Evolutionary conservation across 2,329 filamentous ascomycete genomes (phyloP), one percentile per base, ranked within the genome.

Genomic region (Pseudocercospora pini-densiflorae): DNA sequence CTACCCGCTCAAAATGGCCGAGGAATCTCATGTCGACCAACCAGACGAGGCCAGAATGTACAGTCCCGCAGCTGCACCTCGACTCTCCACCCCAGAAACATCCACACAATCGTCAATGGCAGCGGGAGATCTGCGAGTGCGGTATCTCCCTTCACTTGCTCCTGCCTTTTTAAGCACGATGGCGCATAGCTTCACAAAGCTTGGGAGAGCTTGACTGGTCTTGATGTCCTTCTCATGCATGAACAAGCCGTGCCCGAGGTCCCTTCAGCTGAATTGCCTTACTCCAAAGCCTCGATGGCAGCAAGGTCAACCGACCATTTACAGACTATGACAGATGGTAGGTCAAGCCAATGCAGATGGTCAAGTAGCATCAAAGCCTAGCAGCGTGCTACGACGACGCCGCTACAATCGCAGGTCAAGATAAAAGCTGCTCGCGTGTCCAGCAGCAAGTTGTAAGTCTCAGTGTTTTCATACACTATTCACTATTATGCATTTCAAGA

Each of bases 161-260:
- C 51, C 51, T 55, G 51, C 51, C 51, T 55, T 27, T 55, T 55
- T 16, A 5, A 27, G 51, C 27, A 27, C 27, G 14, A 55, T 55
- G 51, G 51, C 51, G 27, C 27, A 31, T 33, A 31, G 51, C 51
- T 55, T 33, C 51, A 27, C 51, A 27, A 55, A 55, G 51, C 51
- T 55, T 55, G 51, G 27, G 23, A 29, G 51, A 55, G 51, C 51
- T 55, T 55, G 51, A 55, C 51, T 55, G 51, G 51, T 55, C 51
- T 55, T 55, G 27, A 55, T 55, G 24, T 27, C 27, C 51, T n/a
- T 16, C 27, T 33, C 51, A 55, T 55, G 51, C 51, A 55, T 33
- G 23, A 51, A 5, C 51, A 55, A 55, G 51, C 51, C 51, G 51
- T 55, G 23, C 27, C 51, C 51, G 51, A 55, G 51, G 51, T 27